Evolutionary conservation across 1,284 basidiomycete genomes (phyloP).

Genomic region (Wallemia mellicola): DNA sequence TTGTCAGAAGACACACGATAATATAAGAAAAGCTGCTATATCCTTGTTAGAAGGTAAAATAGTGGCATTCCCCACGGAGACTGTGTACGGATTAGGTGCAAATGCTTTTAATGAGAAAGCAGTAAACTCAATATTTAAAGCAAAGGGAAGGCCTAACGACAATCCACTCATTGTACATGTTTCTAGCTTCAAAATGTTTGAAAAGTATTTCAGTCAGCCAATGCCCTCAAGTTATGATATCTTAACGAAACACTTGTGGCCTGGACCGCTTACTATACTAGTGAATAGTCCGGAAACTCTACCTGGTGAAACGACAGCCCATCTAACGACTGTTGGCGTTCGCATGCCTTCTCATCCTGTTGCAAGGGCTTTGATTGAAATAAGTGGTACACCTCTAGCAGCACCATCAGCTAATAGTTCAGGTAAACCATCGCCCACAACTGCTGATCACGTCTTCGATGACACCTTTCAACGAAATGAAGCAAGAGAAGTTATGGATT

Average conservation of each 20-base stretch:
- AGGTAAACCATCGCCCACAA: slow-evolving; percentile 76
- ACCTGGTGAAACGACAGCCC: slow-evolving; percentile 40
- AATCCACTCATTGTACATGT: slow-evolving; percentile 97
- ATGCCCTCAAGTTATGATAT: slow-evolving; percentile 33
- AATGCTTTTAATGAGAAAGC: slow-evolving; percentile 36
- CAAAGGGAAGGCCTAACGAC: slow-evolving; percentile 76
- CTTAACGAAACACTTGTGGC: slow-evolving; percentile 70
- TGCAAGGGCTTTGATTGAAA: slow-evolving; percentile 59
- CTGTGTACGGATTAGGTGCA: slow-evolving; percentile 87
- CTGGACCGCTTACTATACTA: slow-evolving; percentile 68
- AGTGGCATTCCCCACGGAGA: slow-evolving; percentile 89
- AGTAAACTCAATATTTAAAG: slow-evolving; percentile 44
- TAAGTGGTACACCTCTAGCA: slow-evolving; percentile 45
- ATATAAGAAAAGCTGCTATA: background rate
- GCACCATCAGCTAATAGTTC: slow-evolving; percentile 90
- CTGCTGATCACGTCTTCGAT: slow-evolving; percentile 51
- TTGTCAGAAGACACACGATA: background rate
- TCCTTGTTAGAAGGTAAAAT: slow-evolving; percentile 4
- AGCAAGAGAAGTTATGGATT: slow-evolving; percentile 24
- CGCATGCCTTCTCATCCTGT: slow-evolving; percentile 84
- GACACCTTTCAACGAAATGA: slow-evolving; percentile 32
- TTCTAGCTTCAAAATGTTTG: slow-evolving; percentile 53
- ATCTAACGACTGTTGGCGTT: slow-evolving; percentile 56
- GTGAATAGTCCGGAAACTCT: slow-evolving; percentile 38
- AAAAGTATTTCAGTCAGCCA: slow-evolving; percentile 30